Evolutionary conservation across 2,329 filamentous ascomycete genomes (phyloP).

Genomic region (Beauveria asiatica): DNA sequence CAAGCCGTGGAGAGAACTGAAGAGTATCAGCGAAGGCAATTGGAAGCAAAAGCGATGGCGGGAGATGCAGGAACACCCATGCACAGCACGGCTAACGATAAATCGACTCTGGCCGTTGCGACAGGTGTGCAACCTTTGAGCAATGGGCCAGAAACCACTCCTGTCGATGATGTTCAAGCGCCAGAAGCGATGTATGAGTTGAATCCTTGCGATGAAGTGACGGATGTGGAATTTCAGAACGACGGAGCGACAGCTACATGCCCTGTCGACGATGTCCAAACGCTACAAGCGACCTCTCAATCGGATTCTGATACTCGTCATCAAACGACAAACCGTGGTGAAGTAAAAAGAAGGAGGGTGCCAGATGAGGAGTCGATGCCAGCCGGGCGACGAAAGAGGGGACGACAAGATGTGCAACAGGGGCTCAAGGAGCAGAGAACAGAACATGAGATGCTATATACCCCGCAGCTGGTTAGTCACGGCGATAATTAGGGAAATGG

Average conservation of each 20-base stretch:
- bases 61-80: not conserved
- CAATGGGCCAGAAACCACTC: not conserved
- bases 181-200: no score
- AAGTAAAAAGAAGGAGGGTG: not conserved
- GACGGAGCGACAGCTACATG: no score
- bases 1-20: not conserved
- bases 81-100: not conserved
- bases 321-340: not conserved
- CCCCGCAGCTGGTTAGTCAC: not conserved
- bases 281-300: not conserved
- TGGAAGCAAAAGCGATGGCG: not conserved
- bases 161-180: no score
- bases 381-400: not conserved
- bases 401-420: not conserved
- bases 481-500: not conserved
- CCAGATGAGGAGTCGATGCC: conserved; percentile 1
- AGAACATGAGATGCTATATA: not conserved
- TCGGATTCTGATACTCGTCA: not conserved
- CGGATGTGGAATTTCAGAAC: no score
- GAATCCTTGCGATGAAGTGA: no score
- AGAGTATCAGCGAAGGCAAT: not conserved
- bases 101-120: no score
- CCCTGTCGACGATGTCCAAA: not conserved
- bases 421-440: not conserved
- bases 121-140: not conserved